Evolutionary conservation across 495 filamentous ascomycete species (phyloP), one percentile per base, ranked within the genome.

Genomic region (Neurospora sp.): DNA sequence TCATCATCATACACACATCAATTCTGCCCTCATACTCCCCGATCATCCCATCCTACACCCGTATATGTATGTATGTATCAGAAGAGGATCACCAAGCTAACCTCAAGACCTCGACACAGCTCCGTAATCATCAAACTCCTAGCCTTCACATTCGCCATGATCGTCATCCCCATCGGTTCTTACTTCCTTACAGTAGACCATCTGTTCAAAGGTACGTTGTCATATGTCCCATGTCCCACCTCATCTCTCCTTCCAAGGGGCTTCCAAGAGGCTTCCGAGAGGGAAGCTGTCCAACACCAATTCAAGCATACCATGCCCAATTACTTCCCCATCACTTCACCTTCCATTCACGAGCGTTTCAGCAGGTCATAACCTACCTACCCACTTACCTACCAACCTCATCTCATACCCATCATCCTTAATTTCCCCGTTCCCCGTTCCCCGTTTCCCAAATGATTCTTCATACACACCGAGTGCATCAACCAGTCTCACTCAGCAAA

Each of bases 111-210:
- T 35, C 35, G 35, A 35, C 35, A 20, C 66, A 99, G 96, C 44
- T 84, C 90, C 78, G 93, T 98, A 70, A 96, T 99, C 71, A 83
- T 90, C 73, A 98, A 98, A 82, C 88, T 99, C 9, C 85, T 98
- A 9, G 89, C 88, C 71, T 98, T 98, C 83, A 96, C 94, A 8
- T 85, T 93, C 16, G 96, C 93, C 75, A 98, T 99, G 96, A 87
- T 97, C 59, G 86, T 89, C 5, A 83, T 90, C 40, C 96, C 96
- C 38, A 90, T 99, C 74, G 91, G 91, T 38, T 91, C 90, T 66
- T 99, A 98, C 82, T 99, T 94, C 80, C 70, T 94, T 48, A 92
- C 92, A 0, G 83, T 96, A 23, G 88, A 93, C 77, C 88, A 82
- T 1, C 79, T 98, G 11, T 97, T 97, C 81, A 84, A 83, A 75